Percentiles rank a stretch among this genome's conserved stretches.
Evolutionary conservation across 2,329 filamentous ascomycete species (phyloP).

Genomic region (Xylaria hypoxylon): DNA sequence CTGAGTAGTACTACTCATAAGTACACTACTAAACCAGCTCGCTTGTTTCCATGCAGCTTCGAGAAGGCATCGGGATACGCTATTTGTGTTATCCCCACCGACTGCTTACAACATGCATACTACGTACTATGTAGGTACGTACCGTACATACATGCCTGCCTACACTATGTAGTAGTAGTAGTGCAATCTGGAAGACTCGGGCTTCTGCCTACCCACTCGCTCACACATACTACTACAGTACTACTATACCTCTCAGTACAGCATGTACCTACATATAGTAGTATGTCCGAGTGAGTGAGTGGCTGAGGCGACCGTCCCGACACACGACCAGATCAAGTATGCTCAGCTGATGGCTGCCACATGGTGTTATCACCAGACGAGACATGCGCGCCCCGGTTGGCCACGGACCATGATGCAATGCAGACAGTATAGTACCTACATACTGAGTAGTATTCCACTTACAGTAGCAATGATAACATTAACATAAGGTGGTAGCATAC

Average conservation of each 20-base stretch:
- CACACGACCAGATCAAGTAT: slow-evolving; percentile 11
- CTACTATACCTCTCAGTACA: too few relatives aligned
- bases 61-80: neutral
- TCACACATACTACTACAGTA: too few relatives aligned
- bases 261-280: too few relatives aligned
- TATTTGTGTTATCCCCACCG: neutral
- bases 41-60: neutral
- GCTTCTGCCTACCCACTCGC: neutral
- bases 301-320: slow-evolving; percentile 14
- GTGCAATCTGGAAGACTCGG: too few relatives aligned
- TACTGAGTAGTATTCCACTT: neutral
- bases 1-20: too few relatives aligned
- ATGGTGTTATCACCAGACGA: slow-evolving; percentile 26
- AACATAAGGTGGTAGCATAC: too few relatives aligned
- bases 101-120: neutral
- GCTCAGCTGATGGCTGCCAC: slow-evolving; percentile 22
- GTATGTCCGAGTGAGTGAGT: neutral
- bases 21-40: neutral
- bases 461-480: neutral
- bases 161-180: too few relatives aligned
- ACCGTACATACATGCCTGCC: neutral
- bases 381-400: neutral
- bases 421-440: neutral
- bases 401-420: neutral
- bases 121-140: too few relatives aligned